Percentiles rank a stretch among this genome's conserved stretches.
These are phyloP conservation scores for Camellia japonica DNA, from an alignment of 148 eudicot species.

Conservation along the genomic window DNA sequence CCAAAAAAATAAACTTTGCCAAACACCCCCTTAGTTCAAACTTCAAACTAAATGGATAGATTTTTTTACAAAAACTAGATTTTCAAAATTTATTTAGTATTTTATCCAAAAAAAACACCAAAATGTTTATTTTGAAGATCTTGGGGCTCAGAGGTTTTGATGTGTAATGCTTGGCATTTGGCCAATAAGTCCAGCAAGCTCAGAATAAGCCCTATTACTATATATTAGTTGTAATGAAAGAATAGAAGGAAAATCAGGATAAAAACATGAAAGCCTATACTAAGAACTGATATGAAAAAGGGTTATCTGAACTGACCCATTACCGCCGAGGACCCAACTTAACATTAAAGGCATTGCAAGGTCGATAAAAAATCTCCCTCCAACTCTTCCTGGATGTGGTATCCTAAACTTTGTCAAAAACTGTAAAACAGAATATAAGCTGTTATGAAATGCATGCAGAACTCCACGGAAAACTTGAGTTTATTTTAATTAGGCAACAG, in stretches of 20 bases:
- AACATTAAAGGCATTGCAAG: conserved; percentile 89
- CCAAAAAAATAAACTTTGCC: no score
- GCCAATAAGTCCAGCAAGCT: background rate
- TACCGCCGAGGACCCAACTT: conserved; percentile 94
- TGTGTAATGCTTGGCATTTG: background rate
- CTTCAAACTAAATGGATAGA: background rate
- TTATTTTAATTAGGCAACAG: background rate
- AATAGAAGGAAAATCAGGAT: background rate
- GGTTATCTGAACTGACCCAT: conserved; percentile 51
- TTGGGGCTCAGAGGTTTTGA: background rate
- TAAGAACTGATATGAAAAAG: background rate
- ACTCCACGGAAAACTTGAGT: background rate
- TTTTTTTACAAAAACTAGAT: background rate
- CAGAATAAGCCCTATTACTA: background rate
- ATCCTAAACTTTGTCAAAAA: conserved; percentile 78
- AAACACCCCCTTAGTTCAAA: no score
- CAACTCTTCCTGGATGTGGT: conserved; percentile 98
- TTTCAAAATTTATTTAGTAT: background rate
- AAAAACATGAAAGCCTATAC: background rate
- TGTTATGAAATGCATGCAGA: background rate
- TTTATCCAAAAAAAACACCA: background rate
- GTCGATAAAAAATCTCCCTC: conserved; percentile 79
- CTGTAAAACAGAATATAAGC: conserved; percentile 38
- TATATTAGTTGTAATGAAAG: no score
- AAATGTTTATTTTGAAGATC: background rate